phyloP scores from a whole-genome alignment of 2,329 filamentous ascomycete genomes.

The Beauveria pseudobassiana region DNA sequence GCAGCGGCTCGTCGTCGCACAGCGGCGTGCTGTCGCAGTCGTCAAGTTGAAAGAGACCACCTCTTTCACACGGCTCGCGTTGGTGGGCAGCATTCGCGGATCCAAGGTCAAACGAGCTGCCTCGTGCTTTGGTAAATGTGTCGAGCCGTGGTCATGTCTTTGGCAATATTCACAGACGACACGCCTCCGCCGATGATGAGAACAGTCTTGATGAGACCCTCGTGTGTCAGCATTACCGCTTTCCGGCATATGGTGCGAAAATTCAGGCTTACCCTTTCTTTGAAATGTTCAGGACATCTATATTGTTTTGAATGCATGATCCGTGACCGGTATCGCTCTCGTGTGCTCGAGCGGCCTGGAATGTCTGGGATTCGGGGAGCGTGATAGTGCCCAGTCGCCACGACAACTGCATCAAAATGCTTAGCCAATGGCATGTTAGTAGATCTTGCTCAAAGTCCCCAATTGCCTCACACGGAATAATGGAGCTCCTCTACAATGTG shows the following conservation, averaged over 20 bases:
- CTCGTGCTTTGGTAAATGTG: constrained; percentile 43
- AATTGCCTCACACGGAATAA: neutral
- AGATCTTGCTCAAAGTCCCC: neutral
- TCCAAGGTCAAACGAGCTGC: constrained; percentile 52
- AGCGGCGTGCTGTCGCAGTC: neutral
- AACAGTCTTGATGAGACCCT: constrained; percentile 44
- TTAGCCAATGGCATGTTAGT: neutral
- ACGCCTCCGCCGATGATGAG: constrained; percentile 47
- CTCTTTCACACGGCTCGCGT: constrained; percentile 43
- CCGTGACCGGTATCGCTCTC: constrained; percentile 16
- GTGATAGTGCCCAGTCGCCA: constrained; percentile 61
- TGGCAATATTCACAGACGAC: constrained; percentile 35
- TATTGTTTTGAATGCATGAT: neutral
- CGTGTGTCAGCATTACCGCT: constrained; percentile 31
- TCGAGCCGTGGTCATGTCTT: constrained; percentile 30
- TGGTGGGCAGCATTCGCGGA: constrained; percentile 43
- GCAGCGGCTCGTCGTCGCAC: constrained; percentile 31
- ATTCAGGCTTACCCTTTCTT: neutral
- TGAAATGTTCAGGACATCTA: neutral
- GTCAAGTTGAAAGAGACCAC: constrained; percentile 36
- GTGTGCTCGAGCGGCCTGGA: constrained; percentile 57
- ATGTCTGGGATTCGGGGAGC: constrained; percentile 55
- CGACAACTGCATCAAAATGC: constrained; percentile 56
- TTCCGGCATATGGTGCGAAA: no score
- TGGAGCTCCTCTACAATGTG: neutral